phyloP scores from a whole-genome alignment of 2,329 filamentous ascomycete genomes.

The Trichophyton mentagrophytes region DNA sequence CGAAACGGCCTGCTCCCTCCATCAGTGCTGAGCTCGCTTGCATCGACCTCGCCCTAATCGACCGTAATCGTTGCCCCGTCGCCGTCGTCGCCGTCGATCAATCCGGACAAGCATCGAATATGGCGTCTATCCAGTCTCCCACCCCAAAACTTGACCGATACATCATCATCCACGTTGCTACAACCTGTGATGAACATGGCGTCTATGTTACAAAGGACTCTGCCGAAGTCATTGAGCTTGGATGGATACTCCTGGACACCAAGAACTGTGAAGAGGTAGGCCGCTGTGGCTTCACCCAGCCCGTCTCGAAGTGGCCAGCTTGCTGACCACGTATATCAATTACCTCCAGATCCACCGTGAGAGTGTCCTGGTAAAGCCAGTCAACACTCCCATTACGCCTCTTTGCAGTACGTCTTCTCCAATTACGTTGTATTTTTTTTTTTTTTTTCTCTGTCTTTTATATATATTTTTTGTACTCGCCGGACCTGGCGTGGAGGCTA shows the following conservation, averaged over 20 bases:
- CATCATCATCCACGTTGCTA: constrained; percentile 95
- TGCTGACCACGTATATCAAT: constrained; percentile 8
- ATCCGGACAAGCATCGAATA: constrained; percentile 9
- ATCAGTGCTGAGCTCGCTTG: too few species aligned
- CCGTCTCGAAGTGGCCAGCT: constrained; percentile 7
- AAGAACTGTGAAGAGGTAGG: constrained; percentile 86
- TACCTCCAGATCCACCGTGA: constrained; percentile 68
- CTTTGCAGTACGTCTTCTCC: constrained; percentile 73
- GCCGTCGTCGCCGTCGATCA: too few species aligned
- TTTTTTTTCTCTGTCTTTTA: background rate
- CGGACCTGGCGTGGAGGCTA: constrained; percentile 10
- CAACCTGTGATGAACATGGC: constrained; percentile 96
- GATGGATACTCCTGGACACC: constrained; percentile 90
- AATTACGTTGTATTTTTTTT: constrained; percentile 6
- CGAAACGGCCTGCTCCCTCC: too few species aligned
- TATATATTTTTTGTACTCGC: background rate
- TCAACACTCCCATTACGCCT: constrained; percentile 97
- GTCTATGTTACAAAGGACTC: constrained; percentile 99
- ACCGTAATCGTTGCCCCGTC: too few species aligned
- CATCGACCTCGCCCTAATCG: too few species aligned
- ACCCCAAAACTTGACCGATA: constrained; percentile 81
- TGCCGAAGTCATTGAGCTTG: constrained; percentile 96
- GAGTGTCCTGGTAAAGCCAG: constrained; percentile 91
- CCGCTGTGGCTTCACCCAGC: background rate
- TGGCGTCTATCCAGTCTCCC: constrained; percentile 36